Evolutionary conservation across 2,329 filamentous ascomycete species (phyloP), one percentile per base, ranked within the genome.

Genomic region (Fusarium sacchari): DNA sequence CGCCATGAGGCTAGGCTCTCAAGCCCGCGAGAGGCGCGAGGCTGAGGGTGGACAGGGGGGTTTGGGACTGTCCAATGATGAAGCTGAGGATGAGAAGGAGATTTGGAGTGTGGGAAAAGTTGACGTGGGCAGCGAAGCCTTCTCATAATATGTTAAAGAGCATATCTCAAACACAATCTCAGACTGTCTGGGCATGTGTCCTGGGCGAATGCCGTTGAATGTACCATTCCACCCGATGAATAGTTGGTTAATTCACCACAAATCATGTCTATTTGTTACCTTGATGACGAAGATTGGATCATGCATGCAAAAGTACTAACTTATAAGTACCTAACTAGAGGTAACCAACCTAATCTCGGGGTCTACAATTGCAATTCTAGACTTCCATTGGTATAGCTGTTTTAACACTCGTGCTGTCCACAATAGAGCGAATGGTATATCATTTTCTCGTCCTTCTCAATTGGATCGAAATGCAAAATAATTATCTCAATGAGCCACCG

Each of bases 61-160:
- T 1, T 81, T 98, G 56, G 95, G 95, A 1, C 82, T 99, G 77
- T 93, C 92, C 39, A 95, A 94, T 79, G 96, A 99, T 82, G 96
- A 99, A 84, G 86, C 91, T 37, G 96, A 99, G 80, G 96, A 99
- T 83, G 94, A 98, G 86, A 92, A 90, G 82, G 96, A 99, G 85
- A 91, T 99, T 71, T 97, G 95, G 95, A 96, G 94, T 81, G 93
- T 99, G 56, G 96, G 96, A 11, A 95, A 93, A 83, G 91, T 97
- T 56, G 96, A 98, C 63, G 70, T 77, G 52, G 76, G 75, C 30
- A 70, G 69, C 46, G 76, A 78, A 37, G 50, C 70, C n/a, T 78
- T 78, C 61, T 58, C 72, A 10, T 78, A 26, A 58, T 26, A n/a
- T 47, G 40, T 40, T 15, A 40, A 43, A 36, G 56, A 43, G 28